These are phyloP conservation scores for Leishmania martiniquensis DNA, from an alignment of 208 protist genomes.

Conservation along the genomic window DNA sequence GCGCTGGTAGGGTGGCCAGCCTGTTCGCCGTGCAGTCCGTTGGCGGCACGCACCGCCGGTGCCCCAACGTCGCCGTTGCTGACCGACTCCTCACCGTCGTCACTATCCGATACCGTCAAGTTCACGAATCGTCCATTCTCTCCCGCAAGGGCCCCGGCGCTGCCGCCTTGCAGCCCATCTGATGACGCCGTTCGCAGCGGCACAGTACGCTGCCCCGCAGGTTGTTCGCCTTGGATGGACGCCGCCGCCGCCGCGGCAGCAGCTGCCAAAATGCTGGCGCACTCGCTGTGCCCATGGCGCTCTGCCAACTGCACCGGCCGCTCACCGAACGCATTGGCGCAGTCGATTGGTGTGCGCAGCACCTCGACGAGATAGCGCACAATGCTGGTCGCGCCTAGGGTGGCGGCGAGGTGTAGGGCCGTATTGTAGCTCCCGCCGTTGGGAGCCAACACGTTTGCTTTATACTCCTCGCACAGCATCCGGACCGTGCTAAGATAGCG, in stretches of 20 bases:
- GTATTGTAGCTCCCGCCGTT: constrained; percentile 59
- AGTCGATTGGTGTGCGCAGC: constrained; percentile 21
- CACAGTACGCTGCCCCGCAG: neutral
- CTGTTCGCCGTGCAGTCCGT: neutral
- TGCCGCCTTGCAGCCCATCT: neutral
- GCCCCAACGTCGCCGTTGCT: neutral
- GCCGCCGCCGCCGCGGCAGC: neutral
- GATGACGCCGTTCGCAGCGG: neutral
- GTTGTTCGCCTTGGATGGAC: neutral
- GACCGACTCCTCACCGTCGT: constrained; percentile 4
- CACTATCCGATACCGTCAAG: constrained; percentile 31
- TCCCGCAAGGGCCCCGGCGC: neutral
- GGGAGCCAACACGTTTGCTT: constrained; percentile 48
- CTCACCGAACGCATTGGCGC: constrained; percentile 42
- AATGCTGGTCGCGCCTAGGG: constrained; percentile 27
- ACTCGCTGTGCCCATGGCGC: constrained; percentile 19
- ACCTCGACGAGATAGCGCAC: constrained; percentile 44
- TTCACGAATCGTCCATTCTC: constrained; percentile 11
- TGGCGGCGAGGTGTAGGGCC: constrained; percentile 50
- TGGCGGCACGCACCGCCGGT: neutral
- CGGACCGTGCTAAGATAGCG: constrained; percentile 37
- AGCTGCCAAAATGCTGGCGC: constrained; percentile 10
- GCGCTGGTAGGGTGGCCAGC: too few relatives aligned
- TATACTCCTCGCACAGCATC: constrained; percentile 73
- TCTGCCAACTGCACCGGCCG: constrained; percentile 34